Evolutionary conservation across 176 grass and related monocot species (phyloP), one percentile per base, ranked within the genome.

Genomic region (Coix lacrymajobi): DNA sequence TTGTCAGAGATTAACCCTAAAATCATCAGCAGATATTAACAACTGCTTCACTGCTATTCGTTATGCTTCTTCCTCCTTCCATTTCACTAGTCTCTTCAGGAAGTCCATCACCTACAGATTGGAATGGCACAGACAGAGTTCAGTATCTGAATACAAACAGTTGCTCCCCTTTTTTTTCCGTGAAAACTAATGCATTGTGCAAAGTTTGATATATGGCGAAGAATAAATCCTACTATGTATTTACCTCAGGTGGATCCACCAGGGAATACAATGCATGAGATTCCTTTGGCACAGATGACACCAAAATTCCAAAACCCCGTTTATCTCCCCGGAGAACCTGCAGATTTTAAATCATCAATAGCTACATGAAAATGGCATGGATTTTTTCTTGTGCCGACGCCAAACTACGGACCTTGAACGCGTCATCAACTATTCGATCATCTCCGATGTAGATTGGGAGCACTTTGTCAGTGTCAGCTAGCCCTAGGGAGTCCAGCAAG

Each of bases 361-460:
- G 51, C 0, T 12, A 31, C 39, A 64, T 25, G 24, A 26, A 33
- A 63, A 36, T 7, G 20, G 11, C 22, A 22, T 22, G 30, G 24
- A 12, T 39, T 11, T 54, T 83, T 5, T 54, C 78, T 5, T 40
- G 4, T 12, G 48, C 19, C 0, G 2, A 52, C 58, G 32, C 22
- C 9, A 3, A 32, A 40, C 16, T 11, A 65, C 22, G 39, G n/a
- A 71, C 90, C 87, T 92, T 92, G 44, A 92, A 92, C 7, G 87
- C 90, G 13, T 92, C 90, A 66, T 92, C 90, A 6, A 89, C 90
- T 0, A 87, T 92, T 6, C 69, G 80, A 9, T 92, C 87, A 68
- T 92, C 90, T 28, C 90, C 87, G 1, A 89, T 74, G 81, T 89
- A 92, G 49, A 92, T 92, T 15, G 90, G 76, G 71, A 92, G 84